Base-by-base conservation (phyloP, 2,329 filamentous ascomycete genomes). In the Colletotrichum australisinense region DNA sequence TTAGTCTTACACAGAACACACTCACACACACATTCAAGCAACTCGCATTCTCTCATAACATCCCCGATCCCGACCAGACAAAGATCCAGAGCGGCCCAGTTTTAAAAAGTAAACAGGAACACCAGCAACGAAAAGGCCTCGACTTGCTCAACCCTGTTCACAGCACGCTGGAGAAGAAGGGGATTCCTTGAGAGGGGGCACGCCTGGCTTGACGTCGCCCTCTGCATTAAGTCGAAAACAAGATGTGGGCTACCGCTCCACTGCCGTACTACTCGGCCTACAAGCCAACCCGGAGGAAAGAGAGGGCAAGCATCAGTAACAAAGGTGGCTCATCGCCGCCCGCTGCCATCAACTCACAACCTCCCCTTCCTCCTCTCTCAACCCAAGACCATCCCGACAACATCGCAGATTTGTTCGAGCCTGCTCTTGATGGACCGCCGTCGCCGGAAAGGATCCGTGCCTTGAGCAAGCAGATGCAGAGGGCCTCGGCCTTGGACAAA, bases 361-460 rank as follows among this genome's bases (percentile, higher is more conserved):
- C 28, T 46, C 63, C 68, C 53, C 59, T 66, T 42, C 64, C 70
- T 49, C 59, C 26, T 65, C 67, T 69, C 65, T 60, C 69, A 56
- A 59, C 67, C 52, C 71, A 71, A 53, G 60, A 63, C 35, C 63
- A 65, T 46, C 56, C 55, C 64, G 65, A 76, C 64, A 67, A 49
- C 75, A 70, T 84, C 60, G 78, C 82, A 72, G 86, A 88, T 71
- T 83, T 89, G 67, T 81, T 92, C 70, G 89, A 88, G 72, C 89
- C 90, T 62, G 86, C 90, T 74, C 81, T 92, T 69, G 89, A 92
- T 76, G 88, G 88, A 22, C 90, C 90, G 53, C 89, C 90, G 0
- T 92, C 90, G 42, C 89, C 90, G 32, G 87, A 90, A 77, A 86
- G 86, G 74, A 86, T 91, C 76, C 87, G 90, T 76, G 88, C 88